Conservation (phyloP, 2,329 filamentous ascomycete species). For the Xylaria sp. region DNA sequence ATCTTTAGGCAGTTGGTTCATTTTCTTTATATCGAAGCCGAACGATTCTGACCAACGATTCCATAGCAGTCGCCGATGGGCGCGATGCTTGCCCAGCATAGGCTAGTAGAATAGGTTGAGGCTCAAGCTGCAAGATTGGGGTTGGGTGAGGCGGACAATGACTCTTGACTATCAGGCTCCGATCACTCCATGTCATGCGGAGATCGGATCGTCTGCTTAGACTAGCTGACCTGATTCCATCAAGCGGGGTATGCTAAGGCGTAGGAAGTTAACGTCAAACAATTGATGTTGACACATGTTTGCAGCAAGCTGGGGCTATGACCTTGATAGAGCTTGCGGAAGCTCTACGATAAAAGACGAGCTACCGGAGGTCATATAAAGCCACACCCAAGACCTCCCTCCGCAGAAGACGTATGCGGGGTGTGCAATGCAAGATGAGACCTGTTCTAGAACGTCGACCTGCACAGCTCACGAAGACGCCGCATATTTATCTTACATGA, state of each 20-base stretch:
- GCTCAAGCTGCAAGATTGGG: constrained; percentile 26
- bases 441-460: constrained; percentile 7
- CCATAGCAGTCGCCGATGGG: constrained; percentile 15
- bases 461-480: constrained; percentile 1
- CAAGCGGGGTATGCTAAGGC: constrained; percentile 6
- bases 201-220: constrained; percentile 12
- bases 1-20: constrained; percentile 21
- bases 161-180: constrained; percentile 16
- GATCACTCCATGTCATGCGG: constrained; percentile 3
- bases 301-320: constrained; percentile 14
- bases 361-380: constrained; percentile 9
- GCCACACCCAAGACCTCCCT: constrained; percentile 15
- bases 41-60: constrained; percentile 14
- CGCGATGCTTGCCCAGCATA: constrained; percentile 10
- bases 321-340: constrained; percentile 12
- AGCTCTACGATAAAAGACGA: constrained; percentile 15
- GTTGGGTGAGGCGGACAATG: constrained; percentile 20
- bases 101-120: constrained; percentile 20
- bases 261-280: constrained; percentile 10
- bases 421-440: not conserved
- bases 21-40: constrained; percentile 13
- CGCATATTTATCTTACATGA: constrained; percentile 11
- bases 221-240: constrained; percentile 10
- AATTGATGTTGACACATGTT: constrained; percentile 13
- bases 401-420: constrained; percentile 4